These are phyloP conservation scores for Mycosarcoma mackinlayi DNA, from an alignment of 1,284 basidiomycete species.

Conservation along the genomic window DNA sequence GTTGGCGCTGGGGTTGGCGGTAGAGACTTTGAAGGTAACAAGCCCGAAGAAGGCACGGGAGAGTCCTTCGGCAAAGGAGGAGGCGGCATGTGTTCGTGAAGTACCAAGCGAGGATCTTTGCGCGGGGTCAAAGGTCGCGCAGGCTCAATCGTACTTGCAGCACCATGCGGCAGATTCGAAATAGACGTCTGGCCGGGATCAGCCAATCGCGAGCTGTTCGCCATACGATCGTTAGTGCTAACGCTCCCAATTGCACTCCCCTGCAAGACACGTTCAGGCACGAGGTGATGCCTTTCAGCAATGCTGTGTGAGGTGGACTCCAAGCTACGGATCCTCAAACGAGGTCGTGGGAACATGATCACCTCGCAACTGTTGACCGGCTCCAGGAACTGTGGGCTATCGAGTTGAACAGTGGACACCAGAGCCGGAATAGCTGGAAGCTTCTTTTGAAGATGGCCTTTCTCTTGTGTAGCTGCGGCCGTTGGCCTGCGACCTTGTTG, in stretches of 20 bases:
- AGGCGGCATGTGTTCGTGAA: conserved; percentile 23
- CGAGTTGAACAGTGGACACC: conserved; percentile 6
- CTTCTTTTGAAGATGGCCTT: not conserved
- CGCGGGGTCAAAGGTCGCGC: not conserved
- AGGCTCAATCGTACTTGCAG: not conserved
- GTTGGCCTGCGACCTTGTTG: too few species aligned
- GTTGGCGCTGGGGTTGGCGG: conserved; percentile 10
- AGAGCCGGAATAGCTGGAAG: not conserved
- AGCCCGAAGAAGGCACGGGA: not conserved
- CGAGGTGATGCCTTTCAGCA: conserved; percentile 12
- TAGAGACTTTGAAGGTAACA: conserved; percentile 6
- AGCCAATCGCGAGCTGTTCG: too few species aligned
- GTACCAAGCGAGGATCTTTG: conserved; percentile 19
- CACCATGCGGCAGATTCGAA: too few species aligned
- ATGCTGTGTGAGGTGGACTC: not conserved
- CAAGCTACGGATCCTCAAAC: conserved; percentile 30
- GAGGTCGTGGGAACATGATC: conserved; percentile 27
- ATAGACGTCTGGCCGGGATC: too few species aligned
- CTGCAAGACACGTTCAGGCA: conserved; percentile 30
- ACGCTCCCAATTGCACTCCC: not conserved
- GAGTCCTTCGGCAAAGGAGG: conserved; percentile 22
- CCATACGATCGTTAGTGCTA: not conserved
- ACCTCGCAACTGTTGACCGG: conserved; percentile 33
- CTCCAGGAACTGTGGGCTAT: conserved; percentile 18
- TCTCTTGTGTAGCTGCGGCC: too few species aligned